Evolutionary conservation across 805 yeast genomes (phyloP), one percentile per base, ranked within the genome.

Genomic region (Kodamaea kaohsiungensis): DNA sequence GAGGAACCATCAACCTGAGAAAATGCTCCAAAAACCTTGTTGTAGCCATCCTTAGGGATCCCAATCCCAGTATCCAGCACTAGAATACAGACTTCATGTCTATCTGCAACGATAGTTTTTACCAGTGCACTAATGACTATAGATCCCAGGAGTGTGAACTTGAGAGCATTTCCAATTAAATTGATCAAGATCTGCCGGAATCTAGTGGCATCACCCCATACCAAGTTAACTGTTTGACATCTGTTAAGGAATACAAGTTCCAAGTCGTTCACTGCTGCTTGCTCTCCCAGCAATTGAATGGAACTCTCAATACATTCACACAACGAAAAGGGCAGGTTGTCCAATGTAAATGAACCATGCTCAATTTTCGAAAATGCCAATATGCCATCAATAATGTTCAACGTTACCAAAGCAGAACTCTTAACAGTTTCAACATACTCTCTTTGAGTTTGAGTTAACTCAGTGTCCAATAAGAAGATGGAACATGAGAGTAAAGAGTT

Each of bases 1-100:
- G 83, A 73, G 8, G 83, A 77, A 2, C 82, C 82, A 60, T 81
- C 85, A n/a, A 79, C 84, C 65, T 81, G 85, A 43, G 80, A 75
- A 58, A 81, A 81, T 3, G 83, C 82, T 5, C 80, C 76, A 61
- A 81, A 81, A 3, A 81, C 77, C 63, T 77, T 79, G 43, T 67
- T 63, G n/a, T 72, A 63, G 4, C 81, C 71, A 46, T 66, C 72
- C 37, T 67, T 66, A 2, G 83, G 81, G 33, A 82, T 81, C 1
- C 85, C 85, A 48, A 81, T 81, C 7, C 85, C 86, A 0, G 84
- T 77, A 57, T 81, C 85, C 35, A 71, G 65, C 13, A 81, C 83
- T 1, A 67, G 58, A 3, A 81, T 62, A 6, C 58, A 58, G 49
- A 79, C 65, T 51, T 77, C 80, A 48, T 70, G 75, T 15, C 81